Conservation (phyloP, 2,329 filamentous ascomycete species). For the Pestalotiopsis sp. region DNA sequence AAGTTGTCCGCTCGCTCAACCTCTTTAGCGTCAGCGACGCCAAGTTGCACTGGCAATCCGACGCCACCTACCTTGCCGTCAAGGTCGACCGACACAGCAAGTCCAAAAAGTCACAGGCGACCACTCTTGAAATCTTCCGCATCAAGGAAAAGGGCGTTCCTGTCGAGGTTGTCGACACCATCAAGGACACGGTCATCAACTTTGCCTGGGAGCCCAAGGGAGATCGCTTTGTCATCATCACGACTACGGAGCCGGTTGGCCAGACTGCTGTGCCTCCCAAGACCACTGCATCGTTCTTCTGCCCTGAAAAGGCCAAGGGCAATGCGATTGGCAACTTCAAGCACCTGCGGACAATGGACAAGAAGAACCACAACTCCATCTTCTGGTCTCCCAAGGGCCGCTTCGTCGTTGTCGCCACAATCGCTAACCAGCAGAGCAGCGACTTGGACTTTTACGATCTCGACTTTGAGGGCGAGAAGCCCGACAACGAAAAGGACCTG, state of each 20-base stretch:
- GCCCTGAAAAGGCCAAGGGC: conserved; percentile 91
- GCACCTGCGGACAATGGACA: conserved; percentile 91
- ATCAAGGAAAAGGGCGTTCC: conserved; percentile 97
- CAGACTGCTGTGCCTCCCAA: conserved; percentile 86
- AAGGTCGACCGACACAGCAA: conserved; percentile 99
- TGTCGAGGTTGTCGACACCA: conserved; percentile 94
- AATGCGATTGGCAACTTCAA: conserved; percentile 87
- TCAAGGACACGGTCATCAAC: conserved; percentile 99
- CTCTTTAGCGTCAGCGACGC: conserved; percentile 97
- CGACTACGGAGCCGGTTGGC: conserved; percentile 79
- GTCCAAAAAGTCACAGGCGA: conserved; percentile 97
- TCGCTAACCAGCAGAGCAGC: conserved; percentile 89
- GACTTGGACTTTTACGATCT: conserved; percentile 98
- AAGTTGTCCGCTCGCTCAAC: conserved; percentile 91
- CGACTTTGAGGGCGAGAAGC: conserved; percentile 96
- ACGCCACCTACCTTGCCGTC: conserved; percentile 90
- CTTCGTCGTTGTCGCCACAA: conserved; percentile 92
- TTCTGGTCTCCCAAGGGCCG: conserved; percentile 98
- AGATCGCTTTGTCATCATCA: conserved; percentile 96
- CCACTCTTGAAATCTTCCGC: conserved; percentile 97
- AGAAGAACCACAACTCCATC: conserved; percentile 99
- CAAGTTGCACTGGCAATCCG: conserved; percentile 98
- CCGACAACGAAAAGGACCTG: conserved; percentile 89
- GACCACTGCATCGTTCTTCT: conserved; percentile 95
- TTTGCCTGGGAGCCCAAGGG: conserved; percentile 99